Percentiles rank a stretch among this genome's conserved stretches.
Evolutionary conservation across 768 basidiomycete genomes (phyloP).

Genomic region (Hericium rajendrae): DNA sequence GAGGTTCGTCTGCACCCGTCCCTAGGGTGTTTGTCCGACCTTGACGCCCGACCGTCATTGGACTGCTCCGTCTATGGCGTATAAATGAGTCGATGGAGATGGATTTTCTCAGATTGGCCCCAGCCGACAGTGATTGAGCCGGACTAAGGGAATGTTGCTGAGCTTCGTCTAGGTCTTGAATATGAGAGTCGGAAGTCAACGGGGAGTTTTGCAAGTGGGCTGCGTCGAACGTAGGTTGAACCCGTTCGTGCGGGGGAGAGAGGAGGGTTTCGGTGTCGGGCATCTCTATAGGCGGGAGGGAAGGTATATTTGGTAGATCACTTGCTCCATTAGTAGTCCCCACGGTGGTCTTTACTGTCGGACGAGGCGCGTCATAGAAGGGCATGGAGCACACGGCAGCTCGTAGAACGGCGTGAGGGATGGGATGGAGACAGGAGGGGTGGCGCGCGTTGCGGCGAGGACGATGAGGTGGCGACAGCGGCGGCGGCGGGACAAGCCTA

Average conservation of each 20-base stretch:
- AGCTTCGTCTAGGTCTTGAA: slow-evolving; percentile 19
- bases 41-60: slow-evolving; percentile 16
- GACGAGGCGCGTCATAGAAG: slow-evolving; percentile 12
- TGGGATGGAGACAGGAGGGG: background rate
- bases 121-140: slow-evolving; percentile 22
- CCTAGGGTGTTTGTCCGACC: background rate
- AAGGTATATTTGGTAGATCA: slow-evolving; percentile 28
- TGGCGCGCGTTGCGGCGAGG: background rate
- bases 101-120: slow-evolving; percentile 56
- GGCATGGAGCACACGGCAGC: slow-evolving; percentile 2
- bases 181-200: slow-evolving; percentile 16
- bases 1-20: slow-evolving; percentile 1
- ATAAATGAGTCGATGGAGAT: slow-evolving; percentile 73
- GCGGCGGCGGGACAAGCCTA: background rate
- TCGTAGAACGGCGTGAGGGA: background rate
- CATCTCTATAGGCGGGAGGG: slow-evolving; percentile 37
- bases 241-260: slow-evolving; percentile 13
- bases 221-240: background rate
- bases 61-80: slow-evolving; percentile 26
- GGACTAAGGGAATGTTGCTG: slow-evolving; percentile 13
- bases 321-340: slow-evolving; percentile 17
- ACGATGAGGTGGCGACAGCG: background rate
- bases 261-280: slow-evolving; percentile 21
- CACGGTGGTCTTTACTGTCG: slow-evolving; percentile 6
- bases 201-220: slow-evolving; percentile 14